Percentiles rank a stretch among this genome's conserved stretches.
Conservation (phyloP, 441 rosid genomes). For the Populus hybrid region DNA sequence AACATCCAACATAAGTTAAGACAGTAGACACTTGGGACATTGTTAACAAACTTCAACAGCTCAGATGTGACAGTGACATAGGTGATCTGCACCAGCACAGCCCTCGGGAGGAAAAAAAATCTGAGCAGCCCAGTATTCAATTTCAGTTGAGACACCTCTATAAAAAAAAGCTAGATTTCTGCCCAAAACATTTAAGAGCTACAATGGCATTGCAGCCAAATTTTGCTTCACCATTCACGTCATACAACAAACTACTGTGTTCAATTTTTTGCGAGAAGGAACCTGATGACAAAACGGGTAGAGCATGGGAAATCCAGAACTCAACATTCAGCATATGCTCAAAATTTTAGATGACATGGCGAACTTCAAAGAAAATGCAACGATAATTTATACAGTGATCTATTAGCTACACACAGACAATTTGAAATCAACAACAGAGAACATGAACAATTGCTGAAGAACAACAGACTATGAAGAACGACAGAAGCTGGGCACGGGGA, state of each 20-base stretch:
- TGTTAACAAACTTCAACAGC: not conserved
- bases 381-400: not conserved
- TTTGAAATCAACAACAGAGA: not conserved
- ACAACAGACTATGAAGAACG: not conserved
- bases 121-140: not conserved
- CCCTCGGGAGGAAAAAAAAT: not conserved
- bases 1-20: not conserved
- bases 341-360: not conserved
- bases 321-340: not conserved
- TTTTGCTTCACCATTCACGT: not conserved
- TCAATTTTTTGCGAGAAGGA: not conserved
- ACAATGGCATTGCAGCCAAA: not conserved
- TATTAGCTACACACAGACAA: conserved; percentile 5
- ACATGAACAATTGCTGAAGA: conserved; percentile 11
- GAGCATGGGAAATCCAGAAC: not conserved
- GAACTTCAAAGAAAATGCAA: not conserved
- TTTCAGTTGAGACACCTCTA: not conserved
- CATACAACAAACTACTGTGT: not conserved
- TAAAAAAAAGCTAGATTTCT: not conserved
- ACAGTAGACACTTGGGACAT: not conserved
- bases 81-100: not conserved
- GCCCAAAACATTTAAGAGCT: not conserved
- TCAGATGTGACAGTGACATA: not conserved
- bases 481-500: not conserved
- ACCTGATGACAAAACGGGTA: not conserved